Evolutionary conservation across 495 filamentous ascomycete species (phyloP).

Genomic region (Saxispiralis lemnorum): DNA sequence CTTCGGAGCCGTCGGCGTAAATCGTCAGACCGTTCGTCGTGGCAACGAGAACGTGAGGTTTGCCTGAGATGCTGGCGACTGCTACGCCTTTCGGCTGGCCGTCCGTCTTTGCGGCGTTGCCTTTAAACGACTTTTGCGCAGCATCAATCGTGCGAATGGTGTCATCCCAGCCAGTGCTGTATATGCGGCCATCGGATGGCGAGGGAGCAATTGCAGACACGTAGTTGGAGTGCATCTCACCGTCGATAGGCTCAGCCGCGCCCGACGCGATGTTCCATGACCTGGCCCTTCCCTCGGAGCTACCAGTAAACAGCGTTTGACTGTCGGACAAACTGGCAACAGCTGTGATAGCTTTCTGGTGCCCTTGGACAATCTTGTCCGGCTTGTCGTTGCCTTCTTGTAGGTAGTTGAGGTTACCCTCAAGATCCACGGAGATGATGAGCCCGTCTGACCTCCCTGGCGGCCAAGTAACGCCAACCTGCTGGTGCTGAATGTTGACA

Average conservation of each 20-base stretch:
- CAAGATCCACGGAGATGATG: conserved; percentile 74
- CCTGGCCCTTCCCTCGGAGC: conserved; percentile 73
- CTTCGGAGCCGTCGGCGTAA: conserved; percentile 41
- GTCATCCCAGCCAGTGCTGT: conserved; percentile 91
- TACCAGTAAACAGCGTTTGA: conserved; percentile 65
- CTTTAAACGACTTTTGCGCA: conserved; percentile 40
- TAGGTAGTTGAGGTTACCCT: conserved; percentile 82
- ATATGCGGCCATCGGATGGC: conserved; percentile 39
- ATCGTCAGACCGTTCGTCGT: conserved; percentile 45
- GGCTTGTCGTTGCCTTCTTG: conserved; percentile 49
- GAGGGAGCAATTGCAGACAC: conserved; percentile 56
- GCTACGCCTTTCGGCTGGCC: conserved; percentile 46
- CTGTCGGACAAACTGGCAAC: conserved; percentile 34
- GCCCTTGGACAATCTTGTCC: conserved; percentile 61
- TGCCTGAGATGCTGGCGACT: conserved; percentile 27
- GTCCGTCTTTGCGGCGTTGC: conserved; percentile 31
- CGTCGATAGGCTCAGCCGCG: conserved; percentile 48
- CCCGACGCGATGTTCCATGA: conserved; percentile 63
- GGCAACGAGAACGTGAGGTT: conserved; percentile 40
- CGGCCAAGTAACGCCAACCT: conserved; percentile 90
- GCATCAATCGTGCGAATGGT: conserved; percentile 62
- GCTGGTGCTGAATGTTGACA: conserved; percentile 63
- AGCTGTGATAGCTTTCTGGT: conserved; percentile 82
- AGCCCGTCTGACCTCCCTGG: conserved; percentile 63
- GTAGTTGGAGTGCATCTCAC: conserved; percentile 63